These are phyloP conservation scores for Colletotrichum lini DNA, from an alignment of 2,329 filamentous ascomycete species.

Conservation along the genomic window DNA sequence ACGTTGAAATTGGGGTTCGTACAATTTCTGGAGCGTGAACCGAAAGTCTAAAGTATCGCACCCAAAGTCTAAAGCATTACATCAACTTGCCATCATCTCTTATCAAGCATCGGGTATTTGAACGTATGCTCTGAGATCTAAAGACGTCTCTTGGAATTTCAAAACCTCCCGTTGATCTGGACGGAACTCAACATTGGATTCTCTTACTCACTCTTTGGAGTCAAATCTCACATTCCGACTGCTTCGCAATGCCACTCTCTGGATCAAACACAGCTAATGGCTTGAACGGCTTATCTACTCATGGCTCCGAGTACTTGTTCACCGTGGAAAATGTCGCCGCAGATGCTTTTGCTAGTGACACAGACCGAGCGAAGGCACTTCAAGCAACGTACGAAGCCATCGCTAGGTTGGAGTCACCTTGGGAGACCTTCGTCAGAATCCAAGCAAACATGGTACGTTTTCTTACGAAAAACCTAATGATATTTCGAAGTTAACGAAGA, in stretches of 20 bases:
- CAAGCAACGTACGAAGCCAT: slow-evolving; percentile 17
- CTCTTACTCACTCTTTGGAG: rapidly evolving
- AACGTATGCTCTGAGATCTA: too few relatives aligned
- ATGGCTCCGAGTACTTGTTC: slow-evolving; percentile 11
- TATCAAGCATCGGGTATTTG: too few relatives aligned
- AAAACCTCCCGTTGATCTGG: too few relatives aligned
- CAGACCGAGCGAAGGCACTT: slow-evolving; percentile 13
- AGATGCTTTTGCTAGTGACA: slow-evolving; percentile 5
- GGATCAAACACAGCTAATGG: neutral
- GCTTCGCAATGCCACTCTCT: neutral
- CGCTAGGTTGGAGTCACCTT: slow-evolving; percentile 13
- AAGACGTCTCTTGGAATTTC: too few relatives aligned
- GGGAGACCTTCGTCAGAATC: slow-evolving; percentile 23
- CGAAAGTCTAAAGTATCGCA: too few relatives aligned
- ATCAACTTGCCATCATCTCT: too few relatives aligned
- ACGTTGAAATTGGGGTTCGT: too few relatives aligned
- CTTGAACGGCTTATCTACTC: neutral
- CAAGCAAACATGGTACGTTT: slow-evolving; percentile 2
- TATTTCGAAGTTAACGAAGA: neutral
- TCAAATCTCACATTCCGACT: neutral
- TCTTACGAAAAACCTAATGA: neutral
- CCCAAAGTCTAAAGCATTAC: too few relatives aligned
- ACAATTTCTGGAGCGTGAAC: too few relatives aligned
- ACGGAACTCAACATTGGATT: too few relatives aligned
- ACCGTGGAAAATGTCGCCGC: neutral